Evolutionary conservation across 495 filamentous ascomycete genomes (phyloP).

Genomic region (Halenospora varia): DNA sequence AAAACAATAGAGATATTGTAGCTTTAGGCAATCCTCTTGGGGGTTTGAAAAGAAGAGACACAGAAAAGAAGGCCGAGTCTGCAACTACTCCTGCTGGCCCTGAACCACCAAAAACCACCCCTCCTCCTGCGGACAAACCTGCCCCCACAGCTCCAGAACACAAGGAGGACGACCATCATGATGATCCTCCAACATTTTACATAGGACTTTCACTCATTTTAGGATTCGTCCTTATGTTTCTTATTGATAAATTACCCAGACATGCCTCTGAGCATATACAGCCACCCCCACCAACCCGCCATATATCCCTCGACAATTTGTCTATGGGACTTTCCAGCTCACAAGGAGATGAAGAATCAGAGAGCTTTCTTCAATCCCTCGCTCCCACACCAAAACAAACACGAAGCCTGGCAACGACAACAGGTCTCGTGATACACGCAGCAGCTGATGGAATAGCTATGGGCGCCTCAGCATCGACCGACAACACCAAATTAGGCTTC

Average conservation of each 20-base stretch:
- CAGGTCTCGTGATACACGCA: conserved; percentile 92
- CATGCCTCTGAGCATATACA: conserved; percentile 55
- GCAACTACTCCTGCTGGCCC: conserved; percentile 8
- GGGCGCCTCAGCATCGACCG: conserved; percentile 74
- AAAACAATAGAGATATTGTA: neutral
- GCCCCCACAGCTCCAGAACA: conserved; percentile 16
- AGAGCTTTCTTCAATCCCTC: conserved; percentile 47
- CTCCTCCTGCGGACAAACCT: conserved; percentile 22
- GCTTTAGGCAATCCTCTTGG: neutral
- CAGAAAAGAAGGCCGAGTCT: neutral
- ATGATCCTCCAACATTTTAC: conserved; percentile 49
- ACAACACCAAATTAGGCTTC: conserved; percentile 69
- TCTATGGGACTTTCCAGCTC: conserved; percentile 42
- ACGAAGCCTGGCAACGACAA: conserved; percentile 68
- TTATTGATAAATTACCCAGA: conserved; percentile 84
- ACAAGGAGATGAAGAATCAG: conserved; percentile 39
- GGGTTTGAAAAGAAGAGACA: neutral
- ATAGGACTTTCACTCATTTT: conserved; percentile 83
- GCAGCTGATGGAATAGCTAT: conserved; percentile 96
- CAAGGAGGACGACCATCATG: conserved; percentile 16
- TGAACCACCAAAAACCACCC: conserved; percentile 14
- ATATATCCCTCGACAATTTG: conserved; percentile 82
- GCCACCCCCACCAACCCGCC: conserved; percentile 46
- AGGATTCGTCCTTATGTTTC: conserved; percentile 95
- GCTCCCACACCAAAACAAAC: conserved; percentile 46